Evolutionary conservation across 2,329 filamentous ascomycete genomes (phyloP).

Genomic region (Fusarium sp.): DNA sequence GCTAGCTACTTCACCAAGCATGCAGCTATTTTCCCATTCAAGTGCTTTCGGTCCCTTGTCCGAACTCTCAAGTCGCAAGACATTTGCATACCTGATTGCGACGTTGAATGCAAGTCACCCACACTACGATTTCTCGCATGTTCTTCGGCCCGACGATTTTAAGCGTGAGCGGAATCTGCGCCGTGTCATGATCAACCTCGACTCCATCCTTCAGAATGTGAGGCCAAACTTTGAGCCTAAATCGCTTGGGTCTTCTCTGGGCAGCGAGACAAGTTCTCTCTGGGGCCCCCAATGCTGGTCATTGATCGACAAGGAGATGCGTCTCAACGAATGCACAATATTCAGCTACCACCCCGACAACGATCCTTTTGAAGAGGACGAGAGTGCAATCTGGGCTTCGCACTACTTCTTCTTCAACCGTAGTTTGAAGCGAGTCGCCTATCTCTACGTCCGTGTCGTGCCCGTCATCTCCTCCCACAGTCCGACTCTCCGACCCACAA

Average conservation of each 20-base stretch:
- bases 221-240: conserved; percentile 73
- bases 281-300: conserved; percentile 96
- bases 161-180: conserved; percentile 85
- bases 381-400: conserved; percentile 93
- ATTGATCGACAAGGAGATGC: conserved; percentile 95
- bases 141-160: conserved; percentile 91
- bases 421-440: conserved; percentile 90
- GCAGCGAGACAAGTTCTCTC: conserved; percentile 68
- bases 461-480: conserved; percentile 79
- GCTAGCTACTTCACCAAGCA: conserved; percentile 74
- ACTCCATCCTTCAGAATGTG: conserved; percentile 89
- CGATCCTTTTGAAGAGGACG: conserved; percentile 92
- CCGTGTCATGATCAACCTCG: conserved; percentile 87
- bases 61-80: conserved; percentile 89
- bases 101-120: conserved; percentile 93
- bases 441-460: conserved; percentile 92
- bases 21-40: conserved; percentile 78
- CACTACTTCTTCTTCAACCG: conserved; percentile 99
- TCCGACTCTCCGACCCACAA: conserved; percentile 61
- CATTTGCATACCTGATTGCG: conserved; percentile 95
- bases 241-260: conserved; percentile 60
- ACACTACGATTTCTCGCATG: conserved; percentile 96
- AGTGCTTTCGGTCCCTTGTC: conserved; percentile 94
- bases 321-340: conserved; percentile 86
- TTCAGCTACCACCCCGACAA: conserved; percentile 92